A percentile compares a stretch with the other conserved stretches of the same genome.
phyloP scores from a whole-genome alignment of 176 grass and related monocot genomes.

The Saccharum officinarum region DNA sequence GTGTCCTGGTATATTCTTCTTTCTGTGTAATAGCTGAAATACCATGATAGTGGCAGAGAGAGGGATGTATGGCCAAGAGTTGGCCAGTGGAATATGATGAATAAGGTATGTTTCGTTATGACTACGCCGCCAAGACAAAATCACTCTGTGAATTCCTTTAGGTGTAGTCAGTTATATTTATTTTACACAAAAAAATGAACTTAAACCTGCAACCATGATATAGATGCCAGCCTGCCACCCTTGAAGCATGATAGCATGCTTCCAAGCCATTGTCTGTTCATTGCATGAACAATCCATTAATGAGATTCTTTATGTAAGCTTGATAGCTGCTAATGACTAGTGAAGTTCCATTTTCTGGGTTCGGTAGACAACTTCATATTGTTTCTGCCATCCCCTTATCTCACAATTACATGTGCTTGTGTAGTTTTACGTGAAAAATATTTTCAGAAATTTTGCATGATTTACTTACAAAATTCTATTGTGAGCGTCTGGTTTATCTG shows the following conservation, averaged over 20 bases:
- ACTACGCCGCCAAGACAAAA: neutral
- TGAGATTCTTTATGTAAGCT: neutral
- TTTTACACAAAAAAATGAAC: neutral
- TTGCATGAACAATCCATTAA: neutral
- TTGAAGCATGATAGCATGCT: neutral
- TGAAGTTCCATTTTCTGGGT: neutral
- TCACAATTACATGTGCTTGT: neutral
- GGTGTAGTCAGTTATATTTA: neutral
- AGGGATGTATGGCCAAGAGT: constrained; percentile 88
- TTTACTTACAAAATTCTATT: neutral
- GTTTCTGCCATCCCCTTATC: neutral
- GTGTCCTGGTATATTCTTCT: neutral
- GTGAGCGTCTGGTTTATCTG: neutral
- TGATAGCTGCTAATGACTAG: neutral
- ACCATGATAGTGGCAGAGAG: constrained; percentile 88
- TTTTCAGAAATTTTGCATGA: constrained; percentile 8
- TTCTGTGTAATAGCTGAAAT: constrained; percentile 69
- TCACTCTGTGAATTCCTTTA: neutral
- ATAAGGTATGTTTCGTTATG: constrained; percentile 61
- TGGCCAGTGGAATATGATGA: constrained; percentile 99
- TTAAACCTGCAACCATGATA: neutral
- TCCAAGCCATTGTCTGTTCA: neutral
- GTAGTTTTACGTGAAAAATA: neutral
- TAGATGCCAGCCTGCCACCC: neutral
- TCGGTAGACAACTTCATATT: neutral